These are phyloP conservation scores for Sergeia podlipaevii DNA, from an alignment of 208 protist species.

Conservation along the genomic window DNA sequence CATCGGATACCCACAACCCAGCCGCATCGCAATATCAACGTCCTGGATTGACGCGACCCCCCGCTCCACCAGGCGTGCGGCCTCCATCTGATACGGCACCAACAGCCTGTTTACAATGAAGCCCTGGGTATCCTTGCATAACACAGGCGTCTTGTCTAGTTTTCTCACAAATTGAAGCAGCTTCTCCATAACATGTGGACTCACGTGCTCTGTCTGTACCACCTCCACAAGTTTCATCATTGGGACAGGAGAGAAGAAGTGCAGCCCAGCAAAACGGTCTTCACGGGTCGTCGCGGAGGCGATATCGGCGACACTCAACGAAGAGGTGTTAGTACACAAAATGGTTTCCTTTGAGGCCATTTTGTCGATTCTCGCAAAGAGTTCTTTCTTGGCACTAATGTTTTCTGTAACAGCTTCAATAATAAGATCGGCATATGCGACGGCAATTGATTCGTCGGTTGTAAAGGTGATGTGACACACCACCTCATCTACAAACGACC, in stretches of 20 bases:
- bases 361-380: slow-evolving; percentile 16
- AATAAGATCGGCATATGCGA: slow-evolving; percentile 13
- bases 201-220: slow-evolving; percentile 27
- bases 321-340: slow-evolving; percentile 62
- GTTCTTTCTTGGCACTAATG: slow-evolving; percentile 20
- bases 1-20: slow-evolving; percentile 63
- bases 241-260: slow-evolving; percentile 76
- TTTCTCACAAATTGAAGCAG: slow-evolving; percentile 20
- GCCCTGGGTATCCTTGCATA: slow-evolving; percentile 46
- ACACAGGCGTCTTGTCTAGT: slow-evolving; percentile 38
- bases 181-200: slow-evolving; percentile 12
- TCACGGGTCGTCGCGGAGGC: slow-evolving; percentile 18
- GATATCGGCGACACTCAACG: slow-evolving; percentile 30
- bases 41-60: slow-evolving; percentile 48
- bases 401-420: slow-evolving; percentile 26
- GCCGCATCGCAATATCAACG: slow-evolving; percentile 62
- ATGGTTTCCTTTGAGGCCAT: slow-evolving; percentile 19
- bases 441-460: slow-evolving; percentile 9
- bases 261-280: slow-evolving; percentile 52
- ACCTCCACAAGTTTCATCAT: slow-evolving; percentile 71
- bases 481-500: slow-evolving; percentile 11
- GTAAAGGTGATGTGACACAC: slow-evolving; percentile 23
- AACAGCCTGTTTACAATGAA: slow-evolving; percentile 74
- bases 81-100: slow-evolving; percentile 50
- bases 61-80: slow-evolving; percentile 39